Percentiles rank a stretch among this genome's conserved stretches.
Conservation (phyloP, 202 grass and related monocot species). For the Zoysia matrella region DNA sequence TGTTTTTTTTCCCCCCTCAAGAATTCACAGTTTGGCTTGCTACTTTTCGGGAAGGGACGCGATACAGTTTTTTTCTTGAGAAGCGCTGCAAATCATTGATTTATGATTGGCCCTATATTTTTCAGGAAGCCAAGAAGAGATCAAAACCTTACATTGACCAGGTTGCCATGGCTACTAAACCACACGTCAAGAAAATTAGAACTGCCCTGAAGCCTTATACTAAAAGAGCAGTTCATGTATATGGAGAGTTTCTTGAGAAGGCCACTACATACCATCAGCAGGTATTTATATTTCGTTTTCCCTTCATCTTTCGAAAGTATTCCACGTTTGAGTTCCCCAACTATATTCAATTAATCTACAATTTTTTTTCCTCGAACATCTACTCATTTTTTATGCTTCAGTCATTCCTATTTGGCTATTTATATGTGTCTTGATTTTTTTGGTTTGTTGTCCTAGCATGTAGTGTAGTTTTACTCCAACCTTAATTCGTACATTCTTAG, state of each 20-base stretch:
- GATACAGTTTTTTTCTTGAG: background rate
- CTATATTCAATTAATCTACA: background rate
- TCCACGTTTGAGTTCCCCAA: background rate
- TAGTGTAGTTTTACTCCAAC: slow-evolving; percentile 4
- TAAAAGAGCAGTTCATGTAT: slow-evolving; percentile 45
- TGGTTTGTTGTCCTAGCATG: background rate
- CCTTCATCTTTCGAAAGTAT: background rate
- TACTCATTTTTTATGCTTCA: background rate
- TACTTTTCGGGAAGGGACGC: background rate
- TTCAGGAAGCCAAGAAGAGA: slow-evolving; percentile 76
- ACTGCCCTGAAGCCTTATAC: slow-evolving; percentile 71
- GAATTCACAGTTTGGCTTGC: slow-evolving; percentile 8
- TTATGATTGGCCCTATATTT: slow-evolving; percentile 22
- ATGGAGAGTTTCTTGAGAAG: slow-evolving; percentile 61
- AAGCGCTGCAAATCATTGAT: slow-evolving; percentile 8
- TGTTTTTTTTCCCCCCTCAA: slow-evolving; percentile 4
- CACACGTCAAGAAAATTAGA: slow-evolving; percentile 73
- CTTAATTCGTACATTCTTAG: slow-evolving; percentile 33
- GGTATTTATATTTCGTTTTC: slow-evolving; percentile 55
- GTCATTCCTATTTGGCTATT: slow-evolving; percentile 9
- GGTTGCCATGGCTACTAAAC: slow-evolving; percentile 70
- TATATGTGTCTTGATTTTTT: background rate
- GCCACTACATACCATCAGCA: slow-evolving; percentile 73
- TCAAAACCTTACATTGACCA: slow-evolving; percentile 90
- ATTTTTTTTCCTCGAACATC: background rate